Percentiles rank a stretch among this genome's conserved stretches.
These are phyloP conservation scores for Skeletonema menzelii DNA, from an alignment of 108 stramenopile species.

Conservation along the genomic window DNA sequence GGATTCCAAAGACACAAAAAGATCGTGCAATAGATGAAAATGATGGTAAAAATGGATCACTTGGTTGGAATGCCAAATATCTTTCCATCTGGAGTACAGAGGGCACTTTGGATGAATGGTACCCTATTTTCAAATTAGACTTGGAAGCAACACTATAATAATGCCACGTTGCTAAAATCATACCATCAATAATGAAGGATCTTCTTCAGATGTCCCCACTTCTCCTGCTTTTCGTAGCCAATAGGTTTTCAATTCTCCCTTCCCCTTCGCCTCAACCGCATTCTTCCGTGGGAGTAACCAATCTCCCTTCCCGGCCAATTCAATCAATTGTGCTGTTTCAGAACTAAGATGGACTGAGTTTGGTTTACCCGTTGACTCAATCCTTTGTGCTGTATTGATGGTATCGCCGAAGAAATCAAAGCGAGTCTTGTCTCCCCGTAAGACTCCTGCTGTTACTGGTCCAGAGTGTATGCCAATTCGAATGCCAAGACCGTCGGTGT, in stretches of 20 bases:
- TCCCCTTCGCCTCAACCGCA: slow-evolving; percentile 56
- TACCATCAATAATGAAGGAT: not conserved
- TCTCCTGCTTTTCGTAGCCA: slow-evolving; percentile 35
- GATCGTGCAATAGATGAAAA: not conserved
- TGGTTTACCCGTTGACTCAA: slow-evolving; percentile 57
- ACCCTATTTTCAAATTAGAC: slow-evolving; percentile 30
- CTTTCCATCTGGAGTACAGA: slow-evolving; percentile 46
- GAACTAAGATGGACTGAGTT: slow-evolving; percentile 53
- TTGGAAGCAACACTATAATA: not conserved
- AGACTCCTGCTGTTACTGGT: slow-evolving; percentile 63
- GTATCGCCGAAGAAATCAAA: slow-evolving; percentile 78
- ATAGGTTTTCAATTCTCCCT: slow-evolving; percentile 63
- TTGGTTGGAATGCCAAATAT: slow-evolving; percentile 30
- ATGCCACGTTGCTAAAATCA: not conserved
- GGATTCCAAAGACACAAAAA: not conserved
- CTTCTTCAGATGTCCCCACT: not conserved
- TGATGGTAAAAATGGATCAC: not conserved
- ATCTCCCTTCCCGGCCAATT: slow-evolving; percentile 41
- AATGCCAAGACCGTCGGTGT: slow-evolving; percentile 45
- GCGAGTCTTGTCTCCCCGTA: slow-evolving; percentile 58
- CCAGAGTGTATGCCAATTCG: slow-evolving; percentile 62
- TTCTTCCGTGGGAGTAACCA: slow-evolving; percentile 48
- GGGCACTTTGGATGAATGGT: slow-evolving; percentile 44
- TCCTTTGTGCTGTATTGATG: slow-evolving; percentile 58
- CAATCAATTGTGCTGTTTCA: slow-evolving; percentile 54